Base-by-base conservation (phyloP, 2,329 filamentous ascomycete species). In the Fusarium paranaense region DNA sequence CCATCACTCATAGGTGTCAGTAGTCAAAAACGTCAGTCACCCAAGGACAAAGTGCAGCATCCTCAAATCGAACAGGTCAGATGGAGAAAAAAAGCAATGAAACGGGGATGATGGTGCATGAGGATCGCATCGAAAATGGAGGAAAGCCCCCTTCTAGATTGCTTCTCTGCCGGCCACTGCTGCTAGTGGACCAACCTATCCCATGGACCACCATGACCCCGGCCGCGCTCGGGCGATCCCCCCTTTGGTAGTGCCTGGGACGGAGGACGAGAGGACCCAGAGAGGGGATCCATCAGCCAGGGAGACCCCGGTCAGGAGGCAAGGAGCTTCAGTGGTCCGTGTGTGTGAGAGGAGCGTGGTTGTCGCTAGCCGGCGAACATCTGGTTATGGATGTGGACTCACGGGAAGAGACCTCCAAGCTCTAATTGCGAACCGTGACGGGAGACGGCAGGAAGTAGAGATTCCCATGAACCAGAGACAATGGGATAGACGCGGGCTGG, bases 131-230 rank as follows among this genome's bases (percentile, higher is more conserved):
- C 52, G 63, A 35, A 71, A 64, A 68, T 66, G 58, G 32, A 67
- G 67, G 63, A 57, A 32, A 30, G n/a, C 52, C 47, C 67, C 58
- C 70, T 78, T 78, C 76, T 78, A 78, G 76, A 77, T 72, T 66
- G 63, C 68, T 78, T 78, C 75, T 73, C 58, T 76, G 62, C 72
- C 52, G 60, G 60, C 64, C 50, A 63, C 67, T 61, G 66, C 37
- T 75, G 67, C 64, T 66, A 56, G 72, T 69, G 54, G 45, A 52
- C 42, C 45, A 27, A 22, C 20, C n/a, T 20, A 45, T 45, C 45
- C 22, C 45, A 25, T 45, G 14, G 22, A 52, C 25, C 25, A 50
- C 45, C 45, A 62, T 56, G 57, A 52, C 73, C 75, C 67, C 67
- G 71, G 32, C 52, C 56, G 40, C 60, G 42, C 56, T 70, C 58